A percentile compares a stretch with the other conserved stretches of the same genome.
Conservation (phyloP, 768 basidiomycete genomes). For the Rhizopogon vulgaris region DNA sequence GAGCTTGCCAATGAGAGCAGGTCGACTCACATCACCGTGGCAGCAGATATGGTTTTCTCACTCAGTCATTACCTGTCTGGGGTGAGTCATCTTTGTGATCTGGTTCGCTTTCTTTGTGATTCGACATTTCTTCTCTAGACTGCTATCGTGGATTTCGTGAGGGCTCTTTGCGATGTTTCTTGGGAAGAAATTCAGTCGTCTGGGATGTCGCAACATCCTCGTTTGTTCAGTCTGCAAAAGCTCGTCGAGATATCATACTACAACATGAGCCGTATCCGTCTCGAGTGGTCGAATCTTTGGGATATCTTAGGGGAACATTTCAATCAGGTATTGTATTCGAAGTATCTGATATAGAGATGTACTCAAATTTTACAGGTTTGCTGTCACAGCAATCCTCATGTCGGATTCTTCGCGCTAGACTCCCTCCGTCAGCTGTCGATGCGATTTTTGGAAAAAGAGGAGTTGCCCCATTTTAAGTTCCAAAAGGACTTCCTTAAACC, state of each 20-base stretch:
- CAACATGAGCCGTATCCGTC: slow-evolving; percentile 96
- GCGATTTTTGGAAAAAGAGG: slow-evolving; percentile 98
- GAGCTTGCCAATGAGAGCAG: slow-evolving; percentile 95
- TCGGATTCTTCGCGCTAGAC: slow-evolving; percentile 95
- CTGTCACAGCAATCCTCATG: slow-evolving; percentile 95
- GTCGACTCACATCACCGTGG: slow-evolving; percentile 96
- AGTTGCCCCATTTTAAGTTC: slow-evolving; percentile 96
- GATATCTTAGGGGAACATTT: slow-evolving; percentile 97
- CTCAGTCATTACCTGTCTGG: slow-evolving; percentile 91
- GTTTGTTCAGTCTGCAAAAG: slow-evolving; percentile 95
- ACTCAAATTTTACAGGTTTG: slow-evolving; percentile 62
- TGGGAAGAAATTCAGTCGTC: slow-evolving; percentile 99
- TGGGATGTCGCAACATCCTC: slow-evolving; percentile 87
- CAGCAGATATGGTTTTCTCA: slow-evolving; percentile 99
- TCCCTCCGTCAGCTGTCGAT: slow-evolving; percentile 94
- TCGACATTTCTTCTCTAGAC: slow-evolving; percentile 41
- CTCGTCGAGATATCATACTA: slow-evolving; percentile 99
- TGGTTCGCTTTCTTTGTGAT: neutral
- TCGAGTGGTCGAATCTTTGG: slow-evolving; percentile 99
- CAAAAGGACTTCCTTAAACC: slow-evolving; percentile 99
- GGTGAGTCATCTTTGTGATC: slow-evolving; percentile 42
- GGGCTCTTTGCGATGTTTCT: slow-evolving; percentile 91
- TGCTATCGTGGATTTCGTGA: slow-evolving; percentile 97
- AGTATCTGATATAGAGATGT: neutral
- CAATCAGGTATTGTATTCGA: slow-evolving; percentile 64